Percentiles rank a stretch among this genome's conserved stretches.
phyloP scores from a whole-genome alignment of 805 yeast genomes.

The Hanseniaspora osmophila region DNA sequence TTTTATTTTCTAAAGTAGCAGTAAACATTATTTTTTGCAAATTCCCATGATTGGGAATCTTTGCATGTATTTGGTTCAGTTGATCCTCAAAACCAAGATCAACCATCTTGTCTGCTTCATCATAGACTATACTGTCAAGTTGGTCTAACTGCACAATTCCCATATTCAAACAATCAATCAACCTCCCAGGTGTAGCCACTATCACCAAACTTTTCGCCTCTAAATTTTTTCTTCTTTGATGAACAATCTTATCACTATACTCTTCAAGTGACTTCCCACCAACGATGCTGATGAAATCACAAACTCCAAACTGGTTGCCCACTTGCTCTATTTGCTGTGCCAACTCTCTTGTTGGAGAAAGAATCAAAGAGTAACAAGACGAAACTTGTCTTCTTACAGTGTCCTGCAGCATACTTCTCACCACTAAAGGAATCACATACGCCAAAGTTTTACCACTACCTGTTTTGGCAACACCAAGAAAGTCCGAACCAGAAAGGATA shows the following conservation, averaged over 20 bases:
- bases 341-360: slow-evolving; percentile 85
- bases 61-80: not conserved
- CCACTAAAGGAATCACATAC: slow-evolving; percentile 71
- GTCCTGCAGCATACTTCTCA: slow-evolving; percentile 42
- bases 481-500: slow-evolving; percentile 54
- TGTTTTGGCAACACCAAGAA: slow-evolving; percentile 94
- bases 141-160: slow-evolving; percentile 31
- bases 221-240: slow-evolving; percentile 78
- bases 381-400: slow-evolving; percentile 52
- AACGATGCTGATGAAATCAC: slow-evolving; percentile 42
- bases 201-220: slow-evolving; percentile 32
- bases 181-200: slow-evolving; percentile 64
- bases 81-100: slow-evolving; percentile 84
- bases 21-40: slow-evolving; percentile 81
- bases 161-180: slow-evolving; percentile 52
- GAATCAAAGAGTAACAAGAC: slow-evolving; percentile 41
- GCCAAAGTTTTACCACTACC: slow-evolving; percentile 95
- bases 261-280: slow-evolving; percentile 51
- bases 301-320: slow-evolving; percentile 39
- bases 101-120: slow-evolving; percentile 70
- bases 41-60: slow-evolving; percentile 11
- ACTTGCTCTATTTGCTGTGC: slow-evolving; percentile 49
- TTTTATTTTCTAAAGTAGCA: slow-evolving; percentile 57
- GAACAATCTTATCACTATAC: slow-evolving; percentile 61
- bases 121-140: slow-evolving; percentile 53